These are phyloP conservation scores for Aspergillus sp. DNA, from an alignment of 2,329 filamentous ascomycete species.

Conservation along the genomic window DNA sequence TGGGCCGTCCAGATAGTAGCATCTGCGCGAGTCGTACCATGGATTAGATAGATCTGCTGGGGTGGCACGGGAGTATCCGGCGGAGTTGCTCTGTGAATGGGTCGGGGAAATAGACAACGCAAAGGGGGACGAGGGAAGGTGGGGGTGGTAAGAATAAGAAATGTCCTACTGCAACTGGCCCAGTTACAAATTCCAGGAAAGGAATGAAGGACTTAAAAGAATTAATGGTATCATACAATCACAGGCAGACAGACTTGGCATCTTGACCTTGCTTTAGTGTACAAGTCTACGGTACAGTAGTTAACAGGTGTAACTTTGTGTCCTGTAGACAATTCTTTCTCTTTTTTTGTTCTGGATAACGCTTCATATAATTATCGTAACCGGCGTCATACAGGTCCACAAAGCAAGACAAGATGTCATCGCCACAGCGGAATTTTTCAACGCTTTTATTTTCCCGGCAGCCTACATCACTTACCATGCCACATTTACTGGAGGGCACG, in stretches of 20 bases:
- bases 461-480: slow-evolving; percentile 28
- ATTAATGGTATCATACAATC: neutral
- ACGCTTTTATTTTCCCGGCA: slow-evolving; percentile 27
- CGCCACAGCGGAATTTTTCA: slow-evolving; percentile 34
- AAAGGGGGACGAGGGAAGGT: neutral
- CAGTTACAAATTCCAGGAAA: neutral
- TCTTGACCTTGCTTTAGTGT: neutral
- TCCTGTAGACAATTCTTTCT: slow-evolving; percentile 22
- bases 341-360: slow-evolving; percentile 21
- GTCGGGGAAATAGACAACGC: neutral
- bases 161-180: neutral
- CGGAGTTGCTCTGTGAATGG: neutral
- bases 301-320: neutral
- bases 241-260: neutral
- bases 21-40: neutral
- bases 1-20: neutral
- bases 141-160: neutral
- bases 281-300: neutral
- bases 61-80: neutral
- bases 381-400: slow-evolving; percentile 38
- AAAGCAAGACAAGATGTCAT: slow-evolving; percentile 43
- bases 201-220: neutral
- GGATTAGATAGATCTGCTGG: neutral
- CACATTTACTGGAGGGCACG: slow-evolving; percentile 64
- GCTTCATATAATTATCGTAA: slow-evolving; percentile 27